Evolutionary conservation across 2,329 filamentous ascomycete species (phyloP).

Genomic region (Fonsecaea multimorphosa): DNA sequence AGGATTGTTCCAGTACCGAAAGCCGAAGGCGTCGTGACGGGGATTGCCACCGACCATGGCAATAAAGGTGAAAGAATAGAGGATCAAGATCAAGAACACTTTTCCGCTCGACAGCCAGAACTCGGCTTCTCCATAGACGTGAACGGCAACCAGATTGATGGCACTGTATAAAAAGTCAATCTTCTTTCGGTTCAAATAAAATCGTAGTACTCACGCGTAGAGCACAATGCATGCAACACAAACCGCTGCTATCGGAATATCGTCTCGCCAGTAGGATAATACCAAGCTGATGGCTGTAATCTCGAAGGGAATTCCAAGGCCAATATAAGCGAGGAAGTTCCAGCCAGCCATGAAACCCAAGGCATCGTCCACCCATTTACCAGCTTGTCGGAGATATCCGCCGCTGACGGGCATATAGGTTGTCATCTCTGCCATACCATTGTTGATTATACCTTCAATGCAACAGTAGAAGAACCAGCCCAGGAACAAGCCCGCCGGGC

Average conservation of each 20-base stretch:
- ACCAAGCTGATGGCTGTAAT: slow-evolving; percentile 67
- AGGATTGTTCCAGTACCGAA: slow-evolving; percentile 61
- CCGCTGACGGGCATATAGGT: slow-evolving; percentile 49
- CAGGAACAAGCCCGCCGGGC: slow-evolving; percentile 45
- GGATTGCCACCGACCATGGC: slow-evolving; percentile 57
- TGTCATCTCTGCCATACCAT: slow-evolving; percentile 52
- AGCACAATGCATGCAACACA: slow-evolving; percentile 20
- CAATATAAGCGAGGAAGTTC: slow-evolving; percentile 54
- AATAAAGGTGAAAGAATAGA: slow-evolving; percentile 58
- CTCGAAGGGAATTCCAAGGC: slow-evolving; percentile 54
- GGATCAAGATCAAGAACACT: slow-evolving; percentile 55
- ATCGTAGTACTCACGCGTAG: slow-evolving; percentile 42
- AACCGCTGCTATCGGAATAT: slow-evolving; percentile 39
- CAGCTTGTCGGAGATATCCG: slow-evolving; percentile 47
- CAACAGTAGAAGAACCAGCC: slow-evolving; percentile 37
- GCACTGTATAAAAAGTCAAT: slow-evolving; percentile 24
- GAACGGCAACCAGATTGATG: slow-evolving; percentile 26
- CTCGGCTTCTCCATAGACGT: slow-evolving; percentile 46
- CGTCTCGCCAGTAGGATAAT: slow-evolving; percentile 62
- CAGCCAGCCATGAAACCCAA: slow-evolving; percentile 53
- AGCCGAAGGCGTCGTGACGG: slow-evolving; percentile 60
- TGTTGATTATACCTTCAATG: slow-evolving; percentile 4
- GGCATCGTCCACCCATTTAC: slow-evolving; percentile 49
- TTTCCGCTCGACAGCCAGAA: slow-evolving; percentile 59
- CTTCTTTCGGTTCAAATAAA: too few relatives aligned